These are phyloP conservation scores for Anthracocystis setariae DNA, from an alignment of 1,284 basidiomycete species.

Conservation along the genomic window DNA sequence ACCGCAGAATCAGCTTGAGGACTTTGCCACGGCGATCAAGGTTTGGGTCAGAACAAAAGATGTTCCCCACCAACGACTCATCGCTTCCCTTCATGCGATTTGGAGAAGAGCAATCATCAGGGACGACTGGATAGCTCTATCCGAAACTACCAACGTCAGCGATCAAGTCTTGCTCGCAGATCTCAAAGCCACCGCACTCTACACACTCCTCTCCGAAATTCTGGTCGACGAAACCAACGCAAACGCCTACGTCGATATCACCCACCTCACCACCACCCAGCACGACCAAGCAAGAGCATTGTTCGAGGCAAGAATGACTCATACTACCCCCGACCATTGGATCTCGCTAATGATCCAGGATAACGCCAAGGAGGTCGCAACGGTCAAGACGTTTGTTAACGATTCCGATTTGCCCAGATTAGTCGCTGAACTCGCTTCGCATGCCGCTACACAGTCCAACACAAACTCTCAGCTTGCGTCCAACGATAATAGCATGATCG, in stretches of 20 bases:
- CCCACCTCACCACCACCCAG: constrained; percentile 3
- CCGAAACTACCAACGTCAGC: constrained; percentile 40
- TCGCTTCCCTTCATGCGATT: constrained; percentile 72
- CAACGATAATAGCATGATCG: constrained; percentile 21
- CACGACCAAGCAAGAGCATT: constrained; percentile 12
- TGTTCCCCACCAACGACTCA: constrained; percentile 66
- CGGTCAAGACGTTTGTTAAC: constrained; percentile 21
- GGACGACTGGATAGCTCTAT: constrained; percentile 73
- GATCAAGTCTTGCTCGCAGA: constrained; percentile 46
- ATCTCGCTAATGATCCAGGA: constrained; percentile 20
- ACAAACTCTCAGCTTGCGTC: not conserved
- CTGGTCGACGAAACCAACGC: constrained; percentile 14
- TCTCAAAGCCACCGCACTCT: constrained; percentile 39
- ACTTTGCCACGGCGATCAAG: constrained; percentile 70
- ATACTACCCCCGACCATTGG: constrained; percentile 6
- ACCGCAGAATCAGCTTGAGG: constrained; percentile 64
- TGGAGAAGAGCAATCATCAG: constrained; percentile 88
- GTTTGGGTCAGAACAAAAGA: constrained; percentile 69
- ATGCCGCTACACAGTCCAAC: constrained; percentile 14
- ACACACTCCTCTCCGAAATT: constrained; percentile 27
- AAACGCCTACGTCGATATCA: constrained; percentile 4
- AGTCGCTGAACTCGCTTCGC: constrained; percentile 19
- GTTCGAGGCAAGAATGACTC: constrained; percentile 11
- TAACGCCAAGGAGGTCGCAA: constrained; percentile 17
- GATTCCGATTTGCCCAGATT: constrained; percentile 40